These are phyloP conservation scores for Trichoderma oligosporum DNA, from an alignment of 2,329 filamentous ascomycete genomes.

Conservation along the genomic window DNA sequence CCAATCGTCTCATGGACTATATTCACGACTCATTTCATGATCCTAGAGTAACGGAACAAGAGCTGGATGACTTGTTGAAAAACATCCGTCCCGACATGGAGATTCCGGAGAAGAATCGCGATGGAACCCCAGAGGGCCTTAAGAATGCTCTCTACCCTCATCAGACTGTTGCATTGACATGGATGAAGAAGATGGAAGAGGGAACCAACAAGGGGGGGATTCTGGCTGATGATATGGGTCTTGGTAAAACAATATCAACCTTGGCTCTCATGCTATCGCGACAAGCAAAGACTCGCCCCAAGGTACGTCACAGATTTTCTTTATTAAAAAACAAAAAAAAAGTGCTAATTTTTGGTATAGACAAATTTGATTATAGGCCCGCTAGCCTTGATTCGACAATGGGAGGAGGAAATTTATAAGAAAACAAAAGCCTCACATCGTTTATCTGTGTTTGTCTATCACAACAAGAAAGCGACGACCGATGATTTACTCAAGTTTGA, in stretches of 20 bases:
- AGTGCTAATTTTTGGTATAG: constrained; percentile 37
- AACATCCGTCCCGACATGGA: constrained; percentile 73
- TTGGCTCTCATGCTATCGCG: constrained; percentile 71
- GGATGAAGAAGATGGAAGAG: constrained; percentile 78
- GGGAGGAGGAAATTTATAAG: constrained; percentile 72
- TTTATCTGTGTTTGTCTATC: constrained; percentile 65
- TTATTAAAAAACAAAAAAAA: too few relatives aligned
- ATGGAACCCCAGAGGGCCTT: constrained; percentile 66
- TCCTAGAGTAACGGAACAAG: constrained; percentile 48
- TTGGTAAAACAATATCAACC: constrained; percentile 85
- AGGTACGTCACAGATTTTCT: constrained; percentile 27
- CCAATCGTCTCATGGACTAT: constrained; percentile 32
- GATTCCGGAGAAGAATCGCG: constrained; percentile 56
- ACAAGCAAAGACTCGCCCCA: constrained; percentile 48
- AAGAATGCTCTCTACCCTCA: constrained; percentile 71
- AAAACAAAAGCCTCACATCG: constrained; percentile 60
- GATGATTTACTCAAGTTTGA: constrained; percentile 64
- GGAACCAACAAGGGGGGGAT: constrained; percentile 82
- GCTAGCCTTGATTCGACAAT: constrained; percentile 75
- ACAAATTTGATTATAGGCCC: constrained; percentile 83
- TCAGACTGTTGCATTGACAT: constrained; percentile 76
- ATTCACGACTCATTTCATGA: constrained; percentile 38
- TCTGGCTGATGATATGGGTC: constrained; percentile 87
- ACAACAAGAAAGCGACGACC: constrained; percentile 61
- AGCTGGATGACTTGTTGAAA: constrained; percentile 65